phyloP scores from a whole-genome alignment of 2,329 filamentous ascomycete genomes.

The Scolecobasidium constrictum region DNA sequence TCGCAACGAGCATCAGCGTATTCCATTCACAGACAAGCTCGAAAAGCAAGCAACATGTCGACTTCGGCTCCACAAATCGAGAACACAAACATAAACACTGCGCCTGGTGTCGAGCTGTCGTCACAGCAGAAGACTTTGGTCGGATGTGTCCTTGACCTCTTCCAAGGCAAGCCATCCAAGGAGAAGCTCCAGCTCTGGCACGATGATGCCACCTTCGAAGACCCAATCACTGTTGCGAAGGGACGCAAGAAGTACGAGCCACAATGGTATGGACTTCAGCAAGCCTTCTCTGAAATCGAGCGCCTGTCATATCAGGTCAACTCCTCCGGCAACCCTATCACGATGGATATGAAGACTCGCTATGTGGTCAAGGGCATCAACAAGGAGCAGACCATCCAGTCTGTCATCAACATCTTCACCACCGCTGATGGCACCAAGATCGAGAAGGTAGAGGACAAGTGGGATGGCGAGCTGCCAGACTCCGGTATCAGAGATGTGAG shows the following conservation, averaged over 20 bases:
- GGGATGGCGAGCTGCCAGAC: conserved; percentile 43
- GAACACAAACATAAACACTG: conserved; percentile 37
- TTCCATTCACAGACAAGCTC: too few relatives aligned
- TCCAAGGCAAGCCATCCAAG: conserved; percentile 48
- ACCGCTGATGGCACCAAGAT: conserved; percentile 33
- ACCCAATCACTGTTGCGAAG: conserved; percentile 46
- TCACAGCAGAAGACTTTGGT: conserved; percentile 43
- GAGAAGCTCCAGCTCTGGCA: conserved; percentile 50
- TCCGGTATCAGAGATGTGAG: conserved; percentile 40
- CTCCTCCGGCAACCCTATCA: conserved; percentile 47
- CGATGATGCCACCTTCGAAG: conserved; percentile 45
- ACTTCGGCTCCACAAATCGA: conserved; percentile 4
- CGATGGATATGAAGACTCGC: conserved; percentile 40
- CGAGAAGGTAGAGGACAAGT: conserved; percentile 42
- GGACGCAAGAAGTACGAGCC: conserved; percentile 43
- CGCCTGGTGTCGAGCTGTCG: conserved; percentile 39
- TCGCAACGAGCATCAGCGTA: too few relatives aligned
- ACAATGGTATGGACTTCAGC: conserved; percentile 49
- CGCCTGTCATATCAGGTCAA: conserved; percentile 44
- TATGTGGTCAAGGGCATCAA: conserved; percentile 44
- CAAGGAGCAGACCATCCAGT: conserved; percentile 39
- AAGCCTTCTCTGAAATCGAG: conserved; percentile 47
- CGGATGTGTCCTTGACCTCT: conserved; percentile 50
- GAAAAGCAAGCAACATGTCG: conserved; percentile 8
- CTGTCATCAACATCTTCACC: conserved; percentile 36